Base-by-base conservation (phyloP, 305 asterid species). In the Plantago coronopus region DNA sequence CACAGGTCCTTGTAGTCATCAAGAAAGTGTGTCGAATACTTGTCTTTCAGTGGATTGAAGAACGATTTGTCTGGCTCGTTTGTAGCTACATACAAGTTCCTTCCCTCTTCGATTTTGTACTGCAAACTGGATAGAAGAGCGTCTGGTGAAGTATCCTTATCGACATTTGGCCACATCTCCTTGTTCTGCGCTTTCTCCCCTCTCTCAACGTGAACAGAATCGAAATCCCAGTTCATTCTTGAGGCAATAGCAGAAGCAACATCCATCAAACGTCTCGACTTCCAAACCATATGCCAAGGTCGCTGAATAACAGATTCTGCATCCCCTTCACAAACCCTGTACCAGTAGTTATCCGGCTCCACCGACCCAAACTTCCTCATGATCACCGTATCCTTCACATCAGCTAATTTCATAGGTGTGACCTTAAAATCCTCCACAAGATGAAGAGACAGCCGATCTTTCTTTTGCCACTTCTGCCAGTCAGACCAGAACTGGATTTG, bases 301-400 rank as follows among this genome's bases (percentile, higher is more conserved):
- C 96, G 73, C 57, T 74, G 72, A 63, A 86, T 72, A 5, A 76
- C 71, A 13, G 76, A 71, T 54, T 69, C 85, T 0, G 91, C 62
- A 71, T 78, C 88, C 11, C 95, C 95, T 65, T 91, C 96, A 31
- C 98, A 88, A n/a, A 91, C 96, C 48, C 85, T 76, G 64, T 62
- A 75, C 98, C 98, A 86, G 68, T 81, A 85, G 57, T 84, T 88
- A 76, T 84, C 96, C 4, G 94, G 94, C 83, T 88, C 94, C 18
- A 79, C 91, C 0, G 54, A 34, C 13, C 94, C 96, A 51, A 91
- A 91, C 75, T 86, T 86, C 77, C 98, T 81, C 95, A 78, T 79
- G 7, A 88, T 77, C 65, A 91, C 69, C 48, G 76, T 72, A 67
- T 82, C 93, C 74, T 78, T 78, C 48, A 72, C 78, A 21, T 66